These are phyloP conservation scores for Starmera caribaea DNA, from an alignment of 805 yeast species.

Conservation along the genomic window DNA sequence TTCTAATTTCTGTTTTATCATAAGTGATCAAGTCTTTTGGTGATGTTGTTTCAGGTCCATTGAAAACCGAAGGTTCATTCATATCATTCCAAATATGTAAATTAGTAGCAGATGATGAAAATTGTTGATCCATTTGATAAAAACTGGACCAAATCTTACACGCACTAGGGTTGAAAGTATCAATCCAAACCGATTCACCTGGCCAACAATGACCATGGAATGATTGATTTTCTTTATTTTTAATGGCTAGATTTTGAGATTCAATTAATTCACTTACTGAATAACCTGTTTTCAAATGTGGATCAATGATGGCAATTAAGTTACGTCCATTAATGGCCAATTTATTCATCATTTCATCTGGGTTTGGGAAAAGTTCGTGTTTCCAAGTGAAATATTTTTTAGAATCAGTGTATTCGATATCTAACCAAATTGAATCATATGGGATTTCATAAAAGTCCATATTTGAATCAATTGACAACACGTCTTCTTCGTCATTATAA, in stretches of 20 bases:
- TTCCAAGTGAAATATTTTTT: slow-evolving; percentile 94
- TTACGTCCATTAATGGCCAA: slow-evolving; percentile 70
- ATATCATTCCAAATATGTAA: slow-evolving; percentile 93
- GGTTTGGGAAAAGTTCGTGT: slow-evolving; percentile 61
- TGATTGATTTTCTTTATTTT: slow-evolving; percentile 33
- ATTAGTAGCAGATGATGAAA: slow-evolving; percentile 47
- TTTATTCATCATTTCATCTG: slow-evolving; percentile 52
- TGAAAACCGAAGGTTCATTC: slow-evolving; percentile 95
- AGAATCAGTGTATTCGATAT: slow-evolving; percentile 80
- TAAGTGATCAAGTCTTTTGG: slow-evolving; percentile 74
- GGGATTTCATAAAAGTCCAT: slow-evolving; percentile 76
- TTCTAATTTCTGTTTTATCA: slow-evolving; percentile 84
- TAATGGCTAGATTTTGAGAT: slow-evolving; percentile 34
- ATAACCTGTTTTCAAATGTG: slow-evolving; percentile 75
- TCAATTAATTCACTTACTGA: slow-evolving; percentile 46
- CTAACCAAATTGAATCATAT: slow-evolving; percentile 90
- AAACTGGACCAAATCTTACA: slow-evolving; percentile 50
- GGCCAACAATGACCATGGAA: slow-evolving; percentile 97
- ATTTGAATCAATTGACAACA: slow-evolving; percentile 53
- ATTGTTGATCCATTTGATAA: slow-evolving; percentile 35
- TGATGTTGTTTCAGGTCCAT: slow-evolving; percentile 89
- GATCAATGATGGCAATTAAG: slow-evolving; percentile 80
- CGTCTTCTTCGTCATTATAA: slow-evolving; percentile 82
- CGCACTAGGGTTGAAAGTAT: slow-evolving; percentile 61
- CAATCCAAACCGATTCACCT: slow-evolving; percentile 92